A percentile compares a stretch with the other conserved stretches of the same genome.
Conservation (phyloP, 148 eudicot species). For the Polygonum maritimum region DNA sequence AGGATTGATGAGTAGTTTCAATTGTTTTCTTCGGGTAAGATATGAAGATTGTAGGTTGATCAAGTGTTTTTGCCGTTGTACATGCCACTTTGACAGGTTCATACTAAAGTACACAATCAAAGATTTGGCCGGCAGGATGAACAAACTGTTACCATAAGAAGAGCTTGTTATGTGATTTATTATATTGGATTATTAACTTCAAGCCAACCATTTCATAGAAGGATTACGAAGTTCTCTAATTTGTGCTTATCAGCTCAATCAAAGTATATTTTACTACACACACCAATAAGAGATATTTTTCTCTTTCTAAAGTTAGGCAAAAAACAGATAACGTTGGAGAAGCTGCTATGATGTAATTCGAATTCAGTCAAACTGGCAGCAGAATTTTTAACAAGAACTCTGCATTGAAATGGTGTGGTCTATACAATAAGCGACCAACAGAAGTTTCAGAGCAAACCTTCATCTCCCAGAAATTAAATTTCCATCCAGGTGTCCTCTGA, state of each 20-base stretch:
- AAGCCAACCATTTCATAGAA: background rate
- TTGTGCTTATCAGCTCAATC: background rate
- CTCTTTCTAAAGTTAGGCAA: background rate
- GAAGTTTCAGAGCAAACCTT: conserved; percentile 40
- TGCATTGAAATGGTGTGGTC: background rate
- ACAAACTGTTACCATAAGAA: background rate
- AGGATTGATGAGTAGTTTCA: background rate
- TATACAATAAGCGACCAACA: background rate
- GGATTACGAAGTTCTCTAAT: background rate
- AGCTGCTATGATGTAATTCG: background rate
- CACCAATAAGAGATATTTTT: background rate
- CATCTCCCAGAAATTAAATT: conserved; percentile 98
- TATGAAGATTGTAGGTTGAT: background rate
- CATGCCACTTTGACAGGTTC: background rate
- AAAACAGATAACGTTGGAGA: background rate
- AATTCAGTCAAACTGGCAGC: background rate
- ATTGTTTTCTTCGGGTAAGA: background rate
- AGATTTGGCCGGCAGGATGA: background rate
- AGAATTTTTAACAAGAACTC: background rate
- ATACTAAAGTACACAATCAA: background rate
- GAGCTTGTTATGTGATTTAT: background rate
- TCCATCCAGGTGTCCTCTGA: conserved; percentile 98
- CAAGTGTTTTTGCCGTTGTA: background rate
- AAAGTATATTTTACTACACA: background rate
- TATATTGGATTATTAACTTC: background rate